Base-by-base conservation (phyloP, 2,329 filamentous ascomycete genomes). In the Phaeosphaeria sp. region DNA sequence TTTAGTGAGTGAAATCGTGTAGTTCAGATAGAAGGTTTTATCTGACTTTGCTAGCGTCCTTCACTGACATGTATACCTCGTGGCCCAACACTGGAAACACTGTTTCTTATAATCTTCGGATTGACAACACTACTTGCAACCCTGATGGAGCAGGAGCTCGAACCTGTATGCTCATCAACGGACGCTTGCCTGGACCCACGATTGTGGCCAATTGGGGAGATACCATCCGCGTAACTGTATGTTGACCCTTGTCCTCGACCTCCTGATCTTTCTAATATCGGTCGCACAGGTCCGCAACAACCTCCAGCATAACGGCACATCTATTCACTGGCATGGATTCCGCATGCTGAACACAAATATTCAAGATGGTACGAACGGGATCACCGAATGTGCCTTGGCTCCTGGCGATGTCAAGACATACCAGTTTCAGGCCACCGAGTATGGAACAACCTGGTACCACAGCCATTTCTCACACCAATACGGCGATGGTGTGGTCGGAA, bases 281-380 rank as follows among this genome's bases (percentile, higher is more conserved):
- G 7, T 36, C 30, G 11, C 9, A 13, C 13, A 36, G 2, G 81
- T 89, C 6, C 83, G 77, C 33, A 90, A 89, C 68, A 54, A 75
- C 50, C 58, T 84, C 75, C 74, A 77, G 21, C 69, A 82, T 65
- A 89, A 89, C 60, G 85, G 87, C 22, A 89, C 86, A 6, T 81
- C 80, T n/a, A 83, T 89, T 20, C 87, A 89, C 65, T 89, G 82
- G 76, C 87, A 89, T 67, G 88, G 83, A 0, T 54, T 90, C 52
- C 81, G 85, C 2, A 85, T 89, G 69, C 78, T 82, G 58, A 77
- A 81, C 66, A 84, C 79, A 48, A 84, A 82, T 62, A 76, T 81
- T 46, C 78, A 84, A 59, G 87, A 89, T 65, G 87, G 87, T 42
- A 85, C 65, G 18, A 62, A 63, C 21, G 80, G 80, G 17, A 67